phyloP scores from a whole-genome alignment of 2,329 filamentous ascomycete species.

The Akanthomyces lecanii region DNA sequence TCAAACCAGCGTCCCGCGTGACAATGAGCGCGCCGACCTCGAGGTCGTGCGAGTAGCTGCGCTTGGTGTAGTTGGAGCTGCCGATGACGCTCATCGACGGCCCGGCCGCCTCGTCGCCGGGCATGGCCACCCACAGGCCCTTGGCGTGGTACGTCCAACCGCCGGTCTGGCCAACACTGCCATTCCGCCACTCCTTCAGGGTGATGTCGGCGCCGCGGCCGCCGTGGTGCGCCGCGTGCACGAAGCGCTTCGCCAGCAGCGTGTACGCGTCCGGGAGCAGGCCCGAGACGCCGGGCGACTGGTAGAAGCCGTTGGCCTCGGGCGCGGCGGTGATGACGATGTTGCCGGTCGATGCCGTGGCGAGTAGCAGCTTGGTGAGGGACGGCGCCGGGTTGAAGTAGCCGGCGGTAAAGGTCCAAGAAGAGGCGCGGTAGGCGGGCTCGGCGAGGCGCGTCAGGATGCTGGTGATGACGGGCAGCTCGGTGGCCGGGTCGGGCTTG shows the following conservation, averaged over 20 bases:
- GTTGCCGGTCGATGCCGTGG: slow-evolving; percentile 64
- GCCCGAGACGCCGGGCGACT: slow-evolving; percentile 80
- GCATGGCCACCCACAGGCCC: slow-evolving; percentile 82
- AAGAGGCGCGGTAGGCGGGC: slow-evolving; percentile 61
- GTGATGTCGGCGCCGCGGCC: slow-evolving; percentile 55
- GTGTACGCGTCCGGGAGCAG: slow-evolving; percentile 92
- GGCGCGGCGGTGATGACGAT: slow-evolving; percentile 90
- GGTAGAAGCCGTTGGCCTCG: slow-evolving; percentile 92
- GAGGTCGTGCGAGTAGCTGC: slow-evolving; percentile 87
- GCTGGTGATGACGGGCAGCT: slow-evolving; percentile 74
- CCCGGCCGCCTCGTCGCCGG: slow-evolving; percentile 48
- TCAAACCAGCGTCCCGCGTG: slow-evolving; percentile 69
- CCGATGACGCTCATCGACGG: slow-evolving; percentile 82
- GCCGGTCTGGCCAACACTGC: slow-evolving; percentile 71
- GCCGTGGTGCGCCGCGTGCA: slow-evolving; percentile 51
- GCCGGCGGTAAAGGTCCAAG: slow-evolving; percentile 95
- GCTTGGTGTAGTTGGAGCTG: slow-evolving; percentile 91
- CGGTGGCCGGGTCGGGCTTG: slow-evolving; percentile 75
- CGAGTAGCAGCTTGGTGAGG: slow-evolving; percentile 73
- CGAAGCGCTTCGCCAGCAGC: slow-evolving; percentile 76
- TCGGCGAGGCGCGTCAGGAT: slow-evolving; percentile 65
- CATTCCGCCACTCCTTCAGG: slow-evolving; percentile 83
- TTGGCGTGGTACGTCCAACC: slow-evolving; percentile 99
- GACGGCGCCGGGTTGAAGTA: slow-evolving; percentile 96
- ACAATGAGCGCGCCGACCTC: slow-evolving; percentile 86